These are phyloP conservation scores for Spathaspora gorwiae DNA, from an alignment of 805 yeast genomes.

Conservation along the genomic window DNA sequence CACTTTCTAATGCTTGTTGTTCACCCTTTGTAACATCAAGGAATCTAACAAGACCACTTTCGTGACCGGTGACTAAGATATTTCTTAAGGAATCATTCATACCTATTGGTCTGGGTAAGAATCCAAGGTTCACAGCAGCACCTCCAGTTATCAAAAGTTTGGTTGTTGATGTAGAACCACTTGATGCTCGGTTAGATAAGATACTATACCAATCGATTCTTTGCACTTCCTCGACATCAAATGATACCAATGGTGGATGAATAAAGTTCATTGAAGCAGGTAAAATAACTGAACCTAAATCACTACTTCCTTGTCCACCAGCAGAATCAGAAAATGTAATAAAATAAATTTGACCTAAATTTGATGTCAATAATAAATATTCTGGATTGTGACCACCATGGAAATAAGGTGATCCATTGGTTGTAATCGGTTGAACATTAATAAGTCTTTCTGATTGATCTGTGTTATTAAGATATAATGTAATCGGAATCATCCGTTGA, in stretches of 20 bases:
- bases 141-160: slow-evolving; percentile 73
- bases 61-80: slow-evolving; percentile 77
- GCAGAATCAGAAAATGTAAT: slow-evolving; percentile 45
- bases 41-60: slow-evolving; percentile 75
- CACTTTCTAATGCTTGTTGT: slow-evolving; percentile 25
- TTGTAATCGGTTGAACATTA: slow-evolving; percentile 27
- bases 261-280: slow-evolving; percentile 82
- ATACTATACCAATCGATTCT: slow-evolving; percentile 77
- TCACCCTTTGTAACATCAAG: slow-evolving; percentile 84
- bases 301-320: slow-evolving; percentile 14
- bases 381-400: slow-evolving; percentile 76
- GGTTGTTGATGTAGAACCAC: slow-evolving; percentile 37
- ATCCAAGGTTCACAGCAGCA: slow-evolving; percentile 47
- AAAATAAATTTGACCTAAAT: slow-evolving; percentile 62
- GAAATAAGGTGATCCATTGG: slow-evolving; percentile 62
- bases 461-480: slow-evolving; percentile 16
- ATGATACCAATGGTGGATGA: slow-evolving; percentile 62
- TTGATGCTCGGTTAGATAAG: slow-evolving; percentile 36
- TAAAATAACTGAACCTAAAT: slow-evolving; percentile 38
- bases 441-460: slow-evolving; percentile 22
- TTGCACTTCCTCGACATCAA: slow-evolving; percentile 49
- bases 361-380: slow-evolving; percentile 53
- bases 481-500: slow-evolving; percentile 23
- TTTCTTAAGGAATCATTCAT: slow-evolving; percentile 39
- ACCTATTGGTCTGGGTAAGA: slow-evolving; percentile 28